phyloP scores from a whole-genome alignment of 2,329 filamentous ascomycete genomes.

The Celoporthe dispersa region DNA sequence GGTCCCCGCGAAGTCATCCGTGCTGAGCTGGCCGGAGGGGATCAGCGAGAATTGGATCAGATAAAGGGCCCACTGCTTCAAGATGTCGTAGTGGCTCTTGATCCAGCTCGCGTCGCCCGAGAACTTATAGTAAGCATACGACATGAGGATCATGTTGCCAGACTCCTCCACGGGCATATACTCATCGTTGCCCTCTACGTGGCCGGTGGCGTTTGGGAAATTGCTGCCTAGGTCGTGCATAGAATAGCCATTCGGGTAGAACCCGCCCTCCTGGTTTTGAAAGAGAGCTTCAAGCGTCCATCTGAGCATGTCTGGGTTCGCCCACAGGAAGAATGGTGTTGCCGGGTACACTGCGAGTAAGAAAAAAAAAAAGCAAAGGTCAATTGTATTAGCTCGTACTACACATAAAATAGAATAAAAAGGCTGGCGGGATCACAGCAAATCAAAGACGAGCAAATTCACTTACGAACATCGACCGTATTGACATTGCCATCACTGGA shows the following conservation, averaged over 20 bases:
- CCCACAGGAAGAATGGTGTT: slow-evolving; percentile 84
- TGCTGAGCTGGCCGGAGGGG: slow-evolving; percentile 71
- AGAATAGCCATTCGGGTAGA: slow-evolving; percentile 79
- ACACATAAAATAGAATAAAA: too few relatives aligned
- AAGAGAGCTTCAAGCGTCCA: slow-evolving; percentile 79
- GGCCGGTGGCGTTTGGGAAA: slow-evolving; percentile 75
- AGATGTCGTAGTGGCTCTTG: slow-evolving; percentile 60
- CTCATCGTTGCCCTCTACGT: slow-evolving; percentile 68
- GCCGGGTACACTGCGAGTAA: slow-evolving; percentile 65
- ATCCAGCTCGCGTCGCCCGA: slow-evolving; percentile 38
- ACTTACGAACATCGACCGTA: slow-evolving; percentile 74
- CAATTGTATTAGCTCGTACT: neutral
- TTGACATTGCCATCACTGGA: slow-evolving; percentile 83
- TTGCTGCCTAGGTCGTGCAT: slow-evolving; percentile 75
- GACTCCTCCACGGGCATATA: slow-evolving; percentile 77
- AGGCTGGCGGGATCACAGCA: too few relatives aligned
- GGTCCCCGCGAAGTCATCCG: slow-evolving; percentile 76
- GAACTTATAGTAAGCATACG: slow-evolving; percentile 28
- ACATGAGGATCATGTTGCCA: slow-evolving; percentile 76
- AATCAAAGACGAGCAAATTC: neutral
- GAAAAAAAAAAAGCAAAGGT: too few relatives aligned
- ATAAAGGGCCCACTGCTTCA: slow-evolving; percentile 73
- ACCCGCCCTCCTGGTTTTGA: slow-evolving; percentile 78
- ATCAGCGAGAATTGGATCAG: slow-evolving; percentile 71
- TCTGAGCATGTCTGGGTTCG: slow-evolving; percentile 77